Base-by-base conservation (phyloP, 352 stramenopile species). In the Pythium guiyangense region DNA sequence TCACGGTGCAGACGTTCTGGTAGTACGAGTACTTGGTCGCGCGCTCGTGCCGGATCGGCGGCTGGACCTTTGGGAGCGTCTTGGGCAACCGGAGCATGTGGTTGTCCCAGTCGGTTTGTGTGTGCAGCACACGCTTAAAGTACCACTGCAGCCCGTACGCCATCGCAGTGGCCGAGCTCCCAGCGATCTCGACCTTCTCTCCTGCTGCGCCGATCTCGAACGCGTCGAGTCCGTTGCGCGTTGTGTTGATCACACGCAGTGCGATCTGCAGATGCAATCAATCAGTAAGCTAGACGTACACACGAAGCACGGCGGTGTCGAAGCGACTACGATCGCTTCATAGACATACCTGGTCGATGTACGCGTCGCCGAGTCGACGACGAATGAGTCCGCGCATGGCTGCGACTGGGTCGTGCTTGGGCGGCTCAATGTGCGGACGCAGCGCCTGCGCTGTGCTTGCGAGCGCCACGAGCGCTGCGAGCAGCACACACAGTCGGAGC, bases 1-100 rank as follows among this genome's bases (percentile, higher is more conserved):
- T 94, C 55, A 91, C 86, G 0, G 88, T 97, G 67, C 89, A 96
- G 31, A 97, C 88, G 64, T 97, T 97, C 61, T 94, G 86, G 60
- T 96, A 93, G 73, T 97, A 97, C 34, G 82, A 84, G 64, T 91
- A 96, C 59, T 86, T 84, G 59, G 81, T 44, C 43, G 57, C 76
- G 42, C 84, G 79, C 66, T 88, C 73, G 45, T 88, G 67, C 18
- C 66, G 73, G 20, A 77, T 64, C 0, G 35, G 37, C 11, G 59
- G 46, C 2, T 73, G 52, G 5, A 85, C 68, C 10, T 59, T 71
- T 2, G 78, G 78, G n/a, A 92, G 69, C 15, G 69, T 60, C 8
- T 66, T 48, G 1, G 83, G 80, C 0, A 92, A 60, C n/a, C 79
- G 70, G 27, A 90, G 69, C 54, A 70, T 69, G 64, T 92, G 79